A percentile compares a stretch with the other conserved stretches of the same genome.
Evolutionary conservation across 306 rosid genomes (phyloP).

Genomic region (Purshia tridentata): DNA sequence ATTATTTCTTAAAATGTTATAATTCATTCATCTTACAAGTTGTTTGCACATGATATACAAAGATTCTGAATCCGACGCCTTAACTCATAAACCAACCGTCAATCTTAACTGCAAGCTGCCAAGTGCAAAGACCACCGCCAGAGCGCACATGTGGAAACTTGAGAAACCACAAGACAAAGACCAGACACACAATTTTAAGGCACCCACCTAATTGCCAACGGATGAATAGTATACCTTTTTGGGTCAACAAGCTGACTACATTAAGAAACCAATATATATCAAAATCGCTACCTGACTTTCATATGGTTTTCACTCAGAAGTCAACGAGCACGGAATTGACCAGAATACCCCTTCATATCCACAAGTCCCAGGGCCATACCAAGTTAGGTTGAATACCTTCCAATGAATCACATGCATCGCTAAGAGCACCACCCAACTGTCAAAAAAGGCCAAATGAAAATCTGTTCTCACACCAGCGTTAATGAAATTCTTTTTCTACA

Average conservation of each 20-base stretch:
- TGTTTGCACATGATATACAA: background rate
- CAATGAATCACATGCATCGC: background rate
- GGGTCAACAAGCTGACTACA: background rate
- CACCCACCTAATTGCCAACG: background rate
- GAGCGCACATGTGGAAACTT: no score
- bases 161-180: background rate
- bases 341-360: background rate
- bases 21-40: background rate
- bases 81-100: background rate
- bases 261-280: background rate
- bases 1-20: background rate
- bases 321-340: background rate
- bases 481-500: background rate
- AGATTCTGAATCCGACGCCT: background rate
- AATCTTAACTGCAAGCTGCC: background rate
- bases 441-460: background rate
- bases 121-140: constrained; percentile 1
- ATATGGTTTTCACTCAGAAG: background rate
- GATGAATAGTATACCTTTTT: background rate
- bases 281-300: background rate
- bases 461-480: background rate
- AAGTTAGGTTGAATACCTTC: background rate
- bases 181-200: background rate
- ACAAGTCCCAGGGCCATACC: constrained; percentile 9
- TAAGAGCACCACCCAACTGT: constrained; percentile 3